A percentile compares a stretch with the other conserved stretches of the same genome.
phyloP scores from a whole-genome alignment of 208 protist genomes.

The Porcisia deanei region DNA sequence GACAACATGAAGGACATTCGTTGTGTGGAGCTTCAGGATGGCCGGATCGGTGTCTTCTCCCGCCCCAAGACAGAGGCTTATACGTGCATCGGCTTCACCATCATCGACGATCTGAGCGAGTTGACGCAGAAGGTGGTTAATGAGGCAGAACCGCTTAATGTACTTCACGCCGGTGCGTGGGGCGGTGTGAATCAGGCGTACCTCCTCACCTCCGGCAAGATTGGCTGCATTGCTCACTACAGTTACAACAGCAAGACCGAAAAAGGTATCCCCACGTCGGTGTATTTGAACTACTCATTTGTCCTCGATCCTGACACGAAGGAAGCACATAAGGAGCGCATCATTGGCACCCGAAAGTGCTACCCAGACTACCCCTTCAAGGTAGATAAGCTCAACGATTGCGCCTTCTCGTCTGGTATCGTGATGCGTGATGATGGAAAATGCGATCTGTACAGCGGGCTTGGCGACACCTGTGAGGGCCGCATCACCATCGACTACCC shows the following conservation, averaged over 20 bases:
- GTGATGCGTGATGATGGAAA: constrained; percentile 68
- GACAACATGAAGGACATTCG: constrained; percentile 68
- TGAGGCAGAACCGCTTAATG: constrained; percentile 51
- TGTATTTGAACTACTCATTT: constrained; percentile 70
- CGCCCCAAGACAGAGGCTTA: constrained; percentile 51
- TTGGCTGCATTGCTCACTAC: constrained; percentile 75
- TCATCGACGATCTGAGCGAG: constrained; percentile 51
- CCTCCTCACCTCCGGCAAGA: constrained; percentile 51
- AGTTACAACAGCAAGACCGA: constrained; percentile 57
- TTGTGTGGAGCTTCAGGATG: constrained; percentile 43
- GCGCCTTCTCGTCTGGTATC: constrained; percentile 65
- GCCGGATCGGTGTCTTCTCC: constrained; percentile 64
- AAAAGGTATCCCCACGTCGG: constrained; percentile 34
- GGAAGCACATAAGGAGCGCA: constrained; percentile 35
- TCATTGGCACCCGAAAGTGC: constrained; percentile 66
- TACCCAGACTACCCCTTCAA: constrained; percentile 58
- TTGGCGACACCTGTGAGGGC: constrained; percentile 61
- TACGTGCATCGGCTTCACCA: constrained; percentile 60
- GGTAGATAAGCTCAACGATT: constrained; percentile 48
- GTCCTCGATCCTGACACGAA: constrained; percentile 56
- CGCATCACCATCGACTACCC: constrained; percentile 79
- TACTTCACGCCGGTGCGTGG: constrained; percentile 60
- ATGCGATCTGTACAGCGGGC: constrained; percentile 70
- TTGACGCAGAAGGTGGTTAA: constrained; percentile 49
- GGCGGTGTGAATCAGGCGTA: constrained; percentile 72